Percentiles rank a stretch among this genome's conserved stretches.
Evolutionary conservation across 2,329 filamentous ascomycete genomes (phyloP).

Genomic region (Fusarium sp.): DNA sequence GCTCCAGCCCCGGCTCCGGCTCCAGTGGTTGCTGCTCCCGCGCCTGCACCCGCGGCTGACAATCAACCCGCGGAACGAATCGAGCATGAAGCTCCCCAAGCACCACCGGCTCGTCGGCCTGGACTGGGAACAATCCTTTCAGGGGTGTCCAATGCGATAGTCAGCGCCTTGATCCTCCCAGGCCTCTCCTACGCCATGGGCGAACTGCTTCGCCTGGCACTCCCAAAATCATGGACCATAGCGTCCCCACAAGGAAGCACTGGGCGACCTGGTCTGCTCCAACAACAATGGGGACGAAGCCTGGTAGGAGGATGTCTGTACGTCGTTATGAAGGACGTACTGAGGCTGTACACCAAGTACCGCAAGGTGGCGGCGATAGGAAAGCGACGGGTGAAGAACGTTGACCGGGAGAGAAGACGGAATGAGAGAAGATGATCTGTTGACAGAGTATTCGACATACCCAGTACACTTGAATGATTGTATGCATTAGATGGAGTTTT

Average conservation of each 20-base stretch:
- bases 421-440: constrained; percentile 53
- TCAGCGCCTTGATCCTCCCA: constrained; percentile 78
- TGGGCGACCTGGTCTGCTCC: constrained; percentile 74
- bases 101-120: constrained; percentile 50
- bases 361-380: constrained; percentile 68
- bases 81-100: constrained; percentile 50
- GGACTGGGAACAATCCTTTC: constrained; percentile 54
- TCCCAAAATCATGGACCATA: constrained; percentile 77
- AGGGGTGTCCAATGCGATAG: constrained; percentile 61
- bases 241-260: constrained; percentile 43
- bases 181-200: constrained; percentile 84
- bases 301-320: constrained; percentile 90
- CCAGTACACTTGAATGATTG: constrained; percentile 14
- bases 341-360: constrained; percentile 73
- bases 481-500: constrained; percentile 39
- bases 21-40: neutral
- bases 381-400: constrained; percentile 66
- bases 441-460: neutral
- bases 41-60: neutral
- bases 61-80: constrained; percentile 21
- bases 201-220: constrained; percentile 74
- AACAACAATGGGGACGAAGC: constrained; percentile 89
- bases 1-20: constrained; percentile 6
- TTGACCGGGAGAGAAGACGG: constrained; percentile 52
- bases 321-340: constrained; percentile 80